Conservation (phyloP, 441 rosid genomes). For the Mallotus repandus region DNA sequence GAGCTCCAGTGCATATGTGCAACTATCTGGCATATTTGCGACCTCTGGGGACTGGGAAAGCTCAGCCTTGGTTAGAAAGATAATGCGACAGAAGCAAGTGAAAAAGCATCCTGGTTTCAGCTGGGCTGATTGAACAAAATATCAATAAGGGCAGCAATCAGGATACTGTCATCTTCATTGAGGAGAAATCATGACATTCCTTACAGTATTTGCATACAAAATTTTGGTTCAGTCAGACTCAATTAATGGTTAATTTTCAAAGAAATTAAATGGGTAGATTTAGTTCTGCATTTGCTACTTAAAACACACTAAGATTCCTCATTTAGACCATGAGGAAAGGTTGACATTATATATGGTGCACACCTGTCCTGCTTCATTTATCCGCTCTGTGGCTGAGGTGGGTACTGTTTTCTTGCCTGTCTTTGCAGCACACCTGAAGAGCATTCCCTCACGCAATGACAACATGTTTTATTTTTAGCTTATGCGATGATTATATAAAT, state of each 20-base stretch:
- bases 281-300: background rate
- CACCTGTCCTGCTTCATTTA: background rate
- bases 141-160: conserved; percentile 1
- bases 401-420: no score
- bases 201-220: background rate
- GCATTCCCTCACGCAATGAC: background rate
- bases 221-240: background rate
- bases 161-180: background rate
- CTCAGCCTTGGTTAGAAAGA: conserved; percentile 51
- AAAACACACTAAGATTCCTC: background rate
- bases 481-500: background rate
- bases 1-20: conserved; percentile 65
- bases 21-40: conserved; percentile 62
- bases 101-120: conserved; percentile 63
- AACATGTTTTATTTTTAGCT: background rate
- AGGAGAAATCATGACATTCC: background rate
- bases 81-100: conserved; percentile 53
- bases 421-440: background rate
- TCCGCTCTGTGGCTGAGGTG: background rate
- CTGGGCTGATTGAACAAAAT: conserved; percentile 38
- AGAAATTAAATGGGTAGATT: background rate
- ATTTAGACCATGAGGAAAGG: background rate
- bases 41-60: conserved; percentile 74
- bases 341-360: background rate
- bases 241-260: background rate